Evolutionary conservation across 495 filamentous ascomycete species (phyloP).

Genomic region (Tuber calosporum): DNA sequence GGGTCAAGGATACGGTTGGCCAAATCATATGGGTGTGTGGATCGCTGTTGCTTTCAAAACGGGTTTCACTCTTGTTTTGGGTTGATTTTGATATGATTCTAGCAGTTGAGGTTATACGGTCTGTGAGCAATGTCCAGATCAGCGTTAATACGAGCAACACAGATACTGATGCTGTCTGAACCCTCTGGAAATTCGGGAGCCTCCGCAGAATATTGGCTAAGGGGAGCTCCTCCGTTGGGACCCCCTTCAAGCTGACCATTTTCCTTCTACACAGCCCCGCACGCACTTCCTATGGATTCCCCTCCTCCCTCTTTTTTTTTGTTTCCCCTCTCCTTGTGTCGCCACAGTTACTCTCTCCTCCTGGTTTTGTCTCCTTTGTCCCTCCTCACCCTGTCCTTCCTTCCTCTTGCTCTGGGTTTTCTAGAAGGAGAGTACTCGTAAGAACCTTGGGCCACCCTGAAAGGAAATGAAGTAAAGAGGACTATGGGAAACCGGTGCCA

Average conservation of each 20-base stretch:
- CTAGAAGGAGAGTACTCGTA: neutral
- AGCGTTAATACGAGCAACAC: neutral
- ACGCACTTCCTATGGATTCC: neutral
- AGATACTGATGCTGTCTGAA: neutral
- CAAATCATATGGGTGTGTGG: neutral
- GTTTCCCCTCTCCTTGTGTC: neutral
- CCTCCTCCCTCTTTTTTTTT: neutral
- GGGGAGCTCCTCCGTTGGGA: neutral
- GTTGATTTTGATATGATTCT: neutral
- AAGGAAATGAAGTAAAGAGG: neutral
- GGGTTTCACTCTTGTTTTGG: neutral
- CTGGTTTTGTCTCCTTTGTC: neutral
- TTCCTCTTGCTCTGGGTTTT: neutral
- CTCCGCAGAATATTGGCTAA: neutral
- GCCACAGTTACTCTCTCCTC: neutral
- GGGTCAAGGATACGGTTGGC: neutral
- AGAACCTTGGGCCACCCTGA: neutral
- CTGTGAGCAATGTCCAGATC: neutral
- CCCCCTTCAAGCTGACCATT: neutral
- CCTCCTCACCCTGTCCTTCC: neutral
- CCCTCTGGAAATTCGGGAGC: neutral
- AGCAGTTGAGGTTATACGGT: neutral
- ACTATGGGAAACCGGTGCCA: neutral
- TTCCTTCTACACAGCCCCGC: neutral
- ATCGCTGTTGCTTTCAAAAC: neutral